Evolutionary conservation across 371 early-diverging fungal species (phyloP).

Genomic region (Saksenaea vasiformis): DNA sequence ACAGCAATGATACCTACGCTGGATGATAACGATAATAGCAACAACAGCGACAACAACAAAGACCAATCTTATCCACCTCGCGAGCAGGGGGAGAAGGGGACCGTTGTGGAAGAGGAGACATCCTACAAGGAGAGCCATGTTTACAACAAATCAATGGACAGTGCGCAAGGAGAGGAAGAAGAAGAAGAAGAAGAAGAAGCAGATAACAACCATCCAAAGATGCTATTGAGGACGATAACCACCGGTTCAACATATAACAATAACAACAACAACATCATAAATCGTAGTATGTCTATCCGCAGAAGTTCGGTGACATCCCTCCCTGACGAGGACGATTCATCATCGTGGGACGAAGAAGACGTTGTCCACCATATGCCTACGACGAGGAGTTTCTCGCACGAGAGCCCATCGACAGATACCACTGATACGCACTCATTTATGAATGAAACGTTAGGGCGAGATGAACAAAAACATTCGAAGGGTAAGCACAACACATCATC

Average conservation of each 20-base stretch:
- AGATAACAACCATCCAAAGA: neutral
- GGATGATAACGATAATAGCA: constrained; percentile 3
- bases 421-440: neutral
- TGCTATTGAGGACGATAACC: neutral
- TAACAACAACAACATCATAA: no score
- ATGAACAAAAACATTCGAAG: constrained; percentile 2
- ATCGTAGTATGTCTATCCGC: neutral
- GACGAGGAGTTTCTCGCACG: neutral
- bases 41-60: neutral
- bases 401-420: neutral
- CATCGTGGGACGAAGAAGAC: neutral
- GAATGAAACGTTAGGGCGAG: neutral
- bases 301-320: neutral
- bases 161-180: neutral
- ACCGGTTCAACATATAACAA: neutral
- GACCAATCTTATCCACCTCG: neutral
- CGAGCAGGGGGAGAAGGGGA: constrained; percentile 4
- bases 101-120: neutral
- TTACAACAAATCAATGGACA: constrained; percentile 1
- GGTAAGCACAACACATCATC: constrained; percentile 12
- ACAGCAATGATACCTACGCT: neutral
- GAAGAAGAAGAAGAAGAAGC: neutral
- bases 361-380: neutral
- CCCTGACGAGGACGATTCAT: constrained; percentile 1
- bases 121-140: neutral